Conservation (phyloP, 495 filamentous ascomycete species). For the Aspergillus cristatus region DNA sequence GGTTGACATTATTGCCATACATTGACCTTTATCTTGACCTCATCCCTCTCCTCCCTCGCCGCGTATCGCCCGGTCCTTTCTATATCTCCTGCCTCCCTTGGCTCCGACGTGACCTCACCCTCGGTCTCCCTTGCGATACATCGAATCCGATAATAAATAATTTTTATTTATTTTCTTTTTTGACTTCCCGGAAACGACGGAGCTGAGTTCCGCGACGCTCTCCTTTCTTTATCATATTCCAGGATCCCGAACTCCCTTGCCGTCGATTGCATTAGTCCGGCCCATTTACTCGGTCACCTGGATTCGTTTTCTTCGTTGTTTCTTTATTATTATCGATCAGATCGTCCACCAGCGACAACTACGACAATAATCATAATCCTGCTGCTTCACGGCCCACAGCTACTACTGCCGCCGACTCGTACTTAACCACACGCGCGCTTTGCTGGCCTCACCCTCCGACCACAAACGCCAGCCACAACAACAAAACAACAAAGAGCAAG, state of each 20-base stretch:
- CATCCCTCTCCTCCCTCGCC: constrained; percentile 4
- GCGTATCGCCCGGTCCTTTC: constrained; percentile 10
- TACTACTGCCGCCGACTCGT: no score
- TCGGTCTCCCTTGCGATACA: constrained; percentile 36
- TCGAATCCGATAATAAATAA: constrained; percentile 8
- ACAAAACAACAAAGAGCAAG: constrained; percentile 1
- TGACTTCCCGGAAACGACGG: constrained; percentile 27
- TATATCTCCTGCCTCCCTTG: constrained; percentile 2
- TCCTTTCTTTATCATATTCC: constrained; percentile 26
- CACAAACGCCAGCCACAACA: no score
- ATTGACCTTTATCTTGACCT: neutral
- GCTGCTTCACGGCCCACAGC: no score
- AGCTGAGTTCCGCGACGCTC: constrained; percentile 29
- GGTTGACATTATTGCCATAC: no score
- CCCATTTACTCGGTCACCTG: constrained; percentile 18
- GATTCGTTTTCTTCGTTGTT: constrained; percentile 23
- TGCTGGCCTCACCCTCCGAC: neutral
- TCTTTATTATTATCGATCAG: constrained; percentile 2
- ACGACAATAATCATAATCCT: no score
- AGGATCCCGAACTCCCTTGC: constrained; percentile 28
- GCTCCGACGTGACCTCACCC: constrained; percentile 10
- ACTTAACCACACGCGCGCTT: constrained; percentile 5
- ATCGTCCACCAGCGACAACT: no score
- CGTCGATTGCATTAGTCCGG: constrained; percentile 21
- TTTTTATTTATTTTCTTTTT: constrained; percentile 8